Evolutionary conservation across 2,329 filamentous ascomycete genomes (phyloP).

Genomic region (Balansia obtecta): DNA sequence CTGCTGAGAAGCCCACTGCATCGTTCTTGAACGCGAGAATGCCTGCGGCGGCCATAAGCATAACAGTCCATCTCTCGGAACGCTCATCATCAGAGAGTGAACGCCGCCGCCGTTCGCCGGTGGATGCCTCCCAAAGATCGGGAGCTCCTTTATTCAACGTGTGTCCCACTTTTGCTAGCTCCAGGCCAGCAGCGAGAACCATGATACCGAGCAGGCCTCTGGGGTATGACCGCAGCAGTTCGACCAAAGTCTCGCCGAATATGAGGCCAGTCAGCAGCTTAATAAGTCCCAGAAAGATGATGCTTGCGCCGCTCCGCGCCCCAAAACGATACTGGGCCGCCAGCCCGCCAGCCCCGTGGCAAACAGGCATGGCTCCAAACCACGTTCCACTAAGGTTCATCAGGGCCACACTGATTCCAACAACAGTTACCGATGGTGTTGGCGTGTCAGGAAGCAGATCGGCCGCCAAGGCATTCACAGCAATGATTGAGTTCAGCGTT

Average conservation of each 20-base stretch:
- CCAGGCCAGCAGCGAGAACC: conserved; percentile 79
- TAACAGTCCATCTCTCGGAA: conserved; percentile 70
- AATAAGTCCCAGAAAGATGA: conserved; percentile 64
- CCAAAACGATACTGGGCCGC: conserved; percentile 89
- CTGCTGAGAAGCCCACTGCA: conserved; percentile 72
- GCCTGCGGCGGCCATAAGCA: conserved; percentile 76
- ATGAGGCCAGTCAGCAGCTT: conserved; percentile 68
- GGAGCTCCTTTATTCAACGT: conserved; percentile 62
- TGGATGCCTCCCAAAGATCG: conserved; percentile 46
- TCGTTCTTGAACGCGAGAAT: conserved; percentile 84
- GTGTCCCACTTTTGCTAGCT: conserved; percentile 75
- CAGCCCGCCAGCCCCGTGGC: conserved; percentile 82
- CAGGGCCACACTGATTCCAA: conserved; percentile 67
- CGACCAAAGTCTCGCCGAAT: conserved; percentile 62
- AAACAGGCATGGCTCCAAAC: conserved; percentile 93
- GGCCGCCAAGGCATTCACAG: conserved; percentile 64
- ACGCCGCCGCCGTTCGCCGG: conserved; percentile 33
- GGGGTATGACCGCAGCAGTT: conserved; percentile 61
- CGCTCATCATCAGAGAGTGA: conserved; percentile 54
- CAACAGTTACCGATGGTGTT: conserved; percentile 57
- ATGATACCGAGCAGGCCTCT: conserved; percentile 70
- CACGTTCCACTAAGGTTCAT: conserved; percentile 83
- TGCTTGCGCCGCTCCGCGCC: conserved; percentile 71
- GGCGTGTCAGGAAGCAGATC: conserved; percentile 63
- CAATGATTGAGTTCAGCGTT: conserved; percentile 84